phyloP scores from a whole-genome alignment of 139 green algal species.

The Tetradesmus obliquus region DNA sequence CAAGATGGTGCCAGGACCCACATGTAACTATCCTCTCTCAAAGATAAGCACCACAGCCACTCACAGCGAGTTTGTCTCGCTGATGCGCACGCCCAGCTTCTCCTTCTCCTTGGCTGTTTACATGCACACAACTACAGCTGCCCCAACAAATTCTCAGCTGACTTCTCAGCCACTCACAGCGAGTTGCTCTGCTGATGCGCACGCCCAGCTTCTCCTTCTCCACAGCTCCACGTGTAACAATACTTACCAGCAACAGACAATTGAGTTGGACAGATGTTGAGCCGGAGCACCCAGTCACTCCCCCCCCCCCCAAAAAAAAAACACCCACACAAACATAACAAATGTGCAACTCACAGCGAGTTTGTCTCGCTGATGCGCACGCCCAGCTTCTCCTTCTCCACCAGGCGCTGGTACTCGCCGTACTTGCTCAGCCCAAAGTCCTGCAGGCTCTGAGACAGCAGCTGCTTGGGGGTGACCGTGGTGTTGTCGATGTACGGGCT shows the following conservation, averaged over 20 bases:
- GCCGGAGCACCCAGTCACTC: too few relatives aligned
- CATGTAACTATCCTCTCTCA: too few relatives aligned
- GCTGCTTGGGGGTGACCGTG: slow-evolving; percentile 19
- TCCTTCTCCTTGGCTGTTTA: too few relatives aligned
- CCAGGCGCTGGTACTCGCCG: not conserved
- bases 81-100: too few relatives aligned
- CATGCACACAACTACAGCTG: not conserved
- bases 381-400: not conserved
- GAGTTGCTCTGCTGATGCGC: slow-evolving; percentile 45
- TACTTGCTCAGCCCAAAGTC: slow-evolving; percentile 44
- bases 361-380: slow-evolving; percentile 45
- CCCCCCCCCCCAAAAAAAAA: not conserved
- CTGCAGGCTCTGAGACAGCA: slow-evolving; percentile 36
- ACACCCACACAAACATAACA: not conserved
- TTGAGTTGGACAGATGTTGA: too few relatives aligned
- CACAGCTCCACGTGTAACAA: too few relatives aligned
- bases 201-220: slow-evolving; percentile 4
- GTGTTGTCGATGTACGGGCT: slow-evolving; percentile 40
- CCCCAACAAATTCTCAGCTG: too few relatives aligned
- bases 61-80: slow-evolving; percentile 10
- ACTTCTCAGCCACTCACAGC: slow-evolving; percentile 16
- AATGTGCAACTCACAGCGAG: slow-evolving; percentile 35
- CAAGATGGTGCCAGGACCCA: too few relatives aligned
- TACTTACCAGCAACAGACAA: not conserved
- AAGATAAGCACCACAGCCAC: not conserved